Base-by-base conservation (phyloP, 768 basidiomycete species). In the Gloeostereum incarnatum region DNA sequence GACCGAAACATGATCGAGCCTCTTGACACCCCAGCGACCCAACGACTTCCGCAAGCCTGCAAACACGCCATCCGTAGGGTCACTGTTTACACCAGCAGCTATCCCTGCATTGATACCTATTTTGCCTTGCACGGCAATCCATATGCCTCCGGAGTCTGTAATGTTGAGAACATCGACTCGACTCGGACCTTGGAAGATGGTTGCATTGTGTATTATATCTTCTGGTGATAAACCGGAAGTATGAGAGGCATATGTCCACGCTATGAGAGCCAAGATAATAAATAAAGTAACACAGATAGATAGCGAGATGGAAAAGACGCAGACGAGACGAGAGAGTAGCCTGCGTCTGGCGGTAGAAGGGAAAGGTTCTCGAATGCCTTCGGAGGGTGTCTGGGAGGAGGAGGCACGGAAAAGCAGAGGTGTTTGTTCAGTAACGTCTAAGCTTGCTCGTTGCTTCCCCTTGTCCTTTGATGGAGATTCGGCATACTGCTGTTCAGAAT, bases 41-140 rank as follows among this genome's bases (percentile, higher is more conserved):
- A 86, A 41, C 2, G 69, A 61, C 56, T 81, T 86, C 78, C 78
- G 81, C 21, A 75, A 41, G 31, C 56, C 57, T n/a, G 51, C 44
- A 32, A 76, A 42, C 5, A 74, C 26, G 21, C 62, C 61, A 39
- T 83, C 63, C 6, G 64, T 58, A 6, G 56, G 48, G 20, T 61
- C 58, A 8, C 59, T 58, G 38, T 73, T 72, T 9, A 82, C 68
- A 1, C 73, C 79, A 10, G 82, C 59, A 14, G 75, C 59, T 6
- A 63, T 53, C 2, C 79, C 81, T 5, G 78, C 82, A 51, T 87
- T 75, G n/a, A 88, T 43, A 0, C 85, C 85, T 11, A 82, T 50
- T 34, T 67, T 61, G 3, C 68, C 78, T 13, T 70, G 58, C 4
- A 86, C 60, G 27, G 60, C 61, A 23, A 87, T 42, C 75, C 76